Conservation (phyloP, 768 basidiomycete species). For the Phallus indusiatus region DNA sequence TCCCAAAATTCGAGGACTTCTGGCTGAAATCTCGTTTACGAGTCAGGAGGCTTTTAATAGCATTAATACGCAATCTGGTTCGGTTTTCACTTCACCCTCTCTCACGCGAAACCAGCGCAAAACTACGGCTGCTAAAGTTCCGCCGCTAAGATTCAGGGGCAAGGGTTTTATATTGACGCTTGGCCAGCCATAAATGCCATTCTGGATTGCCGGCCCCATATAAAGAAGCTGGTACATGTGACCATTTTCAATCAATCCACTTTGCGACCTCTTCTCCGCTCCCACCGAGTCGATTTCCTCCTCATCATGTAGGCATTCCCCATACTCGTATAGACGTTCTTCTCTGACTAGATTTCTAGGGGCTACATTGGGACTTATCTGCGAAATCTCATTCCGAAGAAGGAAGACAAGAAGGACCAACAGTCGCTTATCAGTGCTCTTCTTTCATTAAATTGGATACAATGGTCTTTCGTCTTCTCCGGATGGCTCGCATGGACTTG, state of each 20-base stretch:
- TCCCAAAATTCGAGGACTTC: too few species aligned
- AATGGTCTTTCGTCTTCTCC: constrained; percentile 24
- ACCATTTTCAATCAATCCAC: not conserved
- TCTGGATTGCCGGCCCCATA: not conserved
- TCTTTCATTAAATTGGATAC: constrained; percentile 30
- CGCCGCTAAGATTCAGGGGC: not conserved
- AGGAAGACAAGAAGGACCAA: constrained; percentile 28
- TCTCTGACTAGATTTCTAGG: not conserved
- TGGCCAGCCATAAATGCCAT: not conserved
- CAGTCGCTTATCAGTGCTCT: constrained; percentile 38
- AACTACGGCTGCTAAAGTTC: not conserved
- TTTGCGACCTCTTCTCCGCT: not conserved
- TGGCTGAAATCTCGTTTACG: too few species aligned
- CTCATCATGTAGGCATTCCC: not conserved
- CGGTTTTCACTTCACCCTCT: too few species aligned
- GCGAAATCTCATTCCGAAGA: constrained; percentile 39
- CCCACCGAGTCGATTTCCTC: not conserved
- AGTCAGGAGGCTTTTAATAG: too few species aligned
- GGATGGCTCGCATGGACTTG: constrained; percentile 81
- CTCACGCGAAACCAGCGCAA: too few species aligned
- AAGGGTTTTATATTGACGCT: not conserved
- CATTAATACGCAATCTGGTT: too few species aligned
- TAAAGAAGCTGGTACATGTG: not conserved
- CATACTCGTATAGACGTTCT: not conserved
- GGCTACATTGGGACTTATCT: not conserved